Base-by-base conservation (phyloP, 225 moss, liverwort and hornwort genomes). In the Thuidium tamariscinum region DNA sequence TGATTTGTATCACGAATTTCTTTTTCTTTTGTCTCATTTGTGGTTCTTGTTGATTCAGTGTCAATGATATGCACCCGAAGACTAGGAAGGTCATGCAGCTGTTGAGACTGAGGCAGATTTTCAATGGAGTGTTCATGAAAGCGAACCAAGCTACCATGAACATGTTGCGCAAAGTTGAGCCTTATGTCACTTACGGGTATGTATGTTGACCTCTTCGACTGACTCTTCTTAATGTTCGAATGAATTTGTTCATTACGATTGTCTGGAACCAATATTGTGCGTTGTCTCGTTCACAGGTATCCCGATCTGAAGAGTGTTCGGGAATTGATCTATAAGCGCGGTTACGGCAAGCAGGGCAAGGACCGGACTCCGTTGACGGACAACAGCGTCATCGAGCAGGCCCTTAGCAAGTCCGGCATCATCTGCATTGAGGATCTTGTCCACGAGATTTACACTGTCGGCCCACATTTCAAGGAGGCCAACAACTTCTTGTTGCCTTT, bases 241-340 rank as follows among this genome's bases (percentile, higher is more conserved):
- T 75, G 39, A 20, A 26, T 59, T 48, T 60, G 21, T 60, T 69
- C 60, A 30, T 60, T 37, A 49, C 68, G 68, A 17, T 55, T 77
- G 41, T 32, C 32, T 52, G 72, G 10, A 64, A 76, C 39, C 41
- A 30, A 77, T 44, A 34, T 62, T 54, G 34, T 66, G 55, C 39
- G 16, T 64, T 69, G 30, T 55, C 76, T 36, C 32, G 37, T 42
- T 70, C 70, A 30, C 80, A 93, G 93, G 29, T 95, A 95, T 66
- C 95, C 95, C 48, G 93, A 92, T 56, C 64, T 95, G 84, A 95
- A 95, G 90, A 95, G 92, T 74, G 93, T 95, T 19, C 89, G 92
- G 89, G 95, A 95, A 68, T 89, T 95, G 79, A 91, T 95, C 67
- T 95, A 92, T 84, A 95, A 95, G 94, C 92, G 95, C 29, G 95